Evolutionary conservation across 805 yeast genomes (phyloP).

Genomic region (Dipodascus geniculatus): DNA sequence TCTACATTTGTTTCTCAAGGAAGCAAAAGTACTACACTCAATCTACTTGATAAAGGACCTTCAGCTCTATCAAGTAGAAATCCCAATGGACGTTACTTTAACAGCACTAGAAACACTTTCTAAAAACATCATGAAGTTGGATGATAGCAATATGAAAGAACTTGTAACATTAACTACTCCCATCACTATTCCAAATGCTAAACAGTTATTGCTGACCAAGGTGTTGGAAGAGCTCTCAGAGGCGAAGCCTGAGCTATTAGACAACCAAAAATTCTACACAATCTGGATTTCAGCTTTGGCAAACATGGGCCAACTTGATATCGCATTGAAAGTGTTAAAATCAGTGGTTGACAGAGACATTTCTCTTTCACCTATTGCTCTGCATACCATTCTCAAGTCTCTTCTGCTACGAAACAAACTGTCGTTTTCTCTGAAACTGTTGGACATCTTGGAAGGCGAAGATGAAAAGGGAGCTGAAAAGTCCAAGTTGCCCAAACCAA

Average conservation of each 20-base stretch:
- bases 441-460: conserved; percentile 9
- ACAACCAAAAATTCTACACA: conserved; percentile 12
- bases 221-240: conserved; percentile 7
- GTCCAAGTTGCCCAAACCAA: conserved; percentile 8
- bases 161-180: background rate
- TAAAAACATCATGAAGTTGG: conserved; percentile 5
- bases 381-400: conserved; percentile 11
- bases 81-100: conserved; percentile 9
- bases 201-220: conserved; percentile 2
- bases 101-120: conserved; percentile 12
- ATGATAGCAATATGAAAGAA: background rate
- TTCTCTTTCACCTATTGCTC: conserved; percentile 5
- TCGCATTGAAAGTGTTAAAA: conserved; percentile 13
- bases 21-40: conserved; percentile 9
- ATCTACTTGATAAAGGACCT: conserved; percentile 9
- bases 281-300: conserved; percentile 17
- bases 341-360: conserved; percentile 13
- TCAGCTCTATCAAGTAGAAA: conserved; percentile 5
- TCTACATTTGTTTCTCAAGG: conserved; percentile 5
- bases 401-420: conserved; percentile 9
- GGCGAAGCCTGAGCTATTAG: conserved; percentile 14
- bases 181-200: background rate
- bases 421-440: conserved; percentile 7
- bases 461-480: background rate
- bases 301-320: conserved; percentile 11